phyloP scores from a whole-genome alignment of 306 rosid genomes.

The Sicyos edulis region DNA sequence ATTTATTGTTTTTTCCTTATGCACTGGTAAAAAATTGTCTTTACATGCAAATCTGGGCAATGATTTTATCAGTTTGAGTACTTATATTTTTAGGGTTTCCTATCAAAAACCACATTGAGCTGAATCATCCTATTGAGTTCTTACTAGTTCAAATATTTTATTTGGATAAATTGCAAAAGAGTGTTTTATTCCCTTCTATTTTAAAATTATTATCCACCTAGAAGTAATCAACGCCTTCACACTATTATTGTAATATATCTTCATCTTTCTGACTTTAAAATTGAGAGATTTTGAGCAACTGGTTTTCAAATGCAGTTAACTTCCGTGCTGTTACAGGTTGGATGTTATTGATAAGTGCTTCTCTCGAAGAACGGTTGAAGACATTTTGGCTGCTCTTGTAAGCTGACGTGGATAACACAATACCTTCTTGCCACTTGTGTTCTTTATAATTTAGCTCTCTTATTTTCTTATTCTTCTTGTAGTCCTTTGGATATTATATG shows the following conservation, averaged over 20 bases:
- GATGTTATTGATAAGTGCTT: slow-evolving; percentile 70
- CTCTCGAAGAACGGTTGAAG: slow-evolving; percentile 67
- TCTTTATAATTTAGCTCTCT: slow-evolving; percentile 7
- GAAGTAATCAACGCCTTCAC: background rate
- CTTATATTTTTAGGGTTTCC: no score
- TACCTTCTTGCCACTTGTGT: background rate
- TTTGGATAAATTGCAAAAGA: background rate
- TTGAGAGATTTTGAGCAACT: slow-evolving; percentile 9
- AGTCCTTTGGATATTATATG: background rate
- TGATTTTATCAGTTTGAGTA: slow-evolving; percentile 5
- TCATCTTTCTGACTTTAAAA: background rate
- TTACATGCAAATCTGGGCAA: background rate
- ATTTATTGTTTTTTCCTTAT: background rate
- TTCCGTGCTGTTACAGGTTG: slow-evolving; percentile 43
- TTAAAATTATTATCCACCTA: background rate
- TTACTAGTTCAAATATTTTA: background rate
- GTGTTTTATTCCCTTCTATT: background rate
- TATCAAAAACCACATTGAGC: background rate
- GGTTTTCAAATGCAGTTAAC: background rate
- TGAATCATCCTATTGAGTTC: background rate
- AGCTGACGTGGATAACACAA: slow-evolving; percentile 28
- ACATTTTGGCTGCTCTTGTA: slow-evolving; percentile 69
- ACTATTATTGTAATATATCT: background rate
- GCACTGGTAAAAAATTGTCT: background rate
- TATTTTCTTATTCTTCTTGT: background rate